Conservation (phyloP, 805 yeast genomes). For the Sugiyamaella smithiae region DNA sequence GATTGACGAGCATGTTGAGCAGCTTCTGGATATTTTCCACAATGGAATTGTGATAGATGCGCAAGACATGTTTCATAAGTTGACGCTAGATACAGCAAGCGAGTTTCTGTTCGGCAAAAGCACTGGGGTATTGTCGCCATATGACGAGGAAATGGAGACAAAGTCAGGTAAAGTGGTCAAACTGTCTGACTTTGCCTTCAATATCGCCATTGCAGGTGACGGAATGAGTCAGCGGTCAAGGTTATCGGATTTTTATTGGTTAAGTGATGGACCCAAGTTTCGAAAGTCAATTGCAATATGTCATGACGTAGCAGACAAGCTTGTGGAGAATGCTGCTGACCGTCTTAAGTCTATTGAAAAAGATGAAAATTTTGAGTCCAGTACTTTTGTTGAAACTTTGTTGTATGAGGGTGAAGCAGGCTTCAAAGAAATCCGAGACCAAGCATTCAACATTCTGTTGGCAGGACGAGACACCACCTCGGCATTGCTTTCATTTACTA, state of each 20-base stretch:
- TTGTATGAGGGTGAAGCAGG: constrained; percentile 49
- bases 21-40: constrained; percentile 20
- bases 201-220: constrained; percentile 25
- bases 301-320: constrained; percentile 38
- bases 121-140: constrained; percentile 25
- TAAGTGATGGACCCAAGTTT: constrained; percentile 26
- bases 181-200: constrained; percentile 9
- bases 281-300: constrained; percentile 33
- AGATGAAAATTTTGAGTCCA: constrained; percentile 34
- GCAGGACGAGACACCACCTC: constrained; percentile 61
- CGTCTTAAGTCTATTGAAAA: constrained; percentile 13
- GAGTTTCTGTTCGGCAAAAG: constrained; percentile 36
- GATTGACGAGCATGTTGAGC: constrained; percentile 30
- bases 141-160: constrained; percentile 4
- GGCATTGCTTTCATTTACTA: constrained; percentile 44
- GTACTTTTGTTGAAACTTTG: constrained; percentile 48
- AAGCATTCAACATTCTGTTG: constrained; percentile 47
- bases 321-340: constrained; percentile 39
- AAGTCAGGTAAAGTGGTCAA: constrained; percentile 6
- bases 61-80: constrained; percentile 30
- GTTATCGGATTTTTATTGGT: constrained; percentile 24
- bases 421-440: constrained; percentile 44
- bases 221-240: constrained; percentile 8
- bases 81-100: constrained; percentile 37
- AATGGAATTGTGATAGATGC: constrained; percentile 24